These are phyloP conservation scores for Gamsiella multidivaricata DNA, from an alignment of 192 early-diverging fungal species.

Conservation along the genomic window DNA sequence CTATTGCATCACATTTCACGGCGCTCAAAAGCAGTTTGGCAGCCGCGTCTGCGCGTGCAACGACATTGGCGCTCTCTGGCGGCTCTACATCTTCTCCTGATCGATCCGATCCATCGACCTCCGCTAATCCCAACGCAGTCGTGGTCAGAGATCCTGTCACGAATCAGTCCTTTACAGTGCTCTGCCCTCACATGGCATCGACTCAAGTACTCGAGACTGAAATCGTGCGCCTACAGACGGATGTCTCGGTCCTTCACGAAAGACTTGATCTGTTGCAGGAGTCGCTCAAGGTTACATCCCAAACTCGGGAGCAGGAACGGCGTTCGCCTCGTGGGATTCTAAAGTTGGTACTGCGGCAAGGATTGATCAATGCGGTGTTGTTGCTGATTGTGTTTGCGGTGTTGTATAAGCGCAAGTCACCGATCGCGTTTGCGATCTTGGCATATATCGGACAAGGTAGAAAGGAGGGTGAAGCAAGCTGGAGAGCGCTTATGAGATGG, in stretches of 20 bases:
- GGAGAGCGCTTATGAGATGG: conserved; percentile 47
- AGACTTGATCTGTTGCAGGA: conserved; percentile 42
- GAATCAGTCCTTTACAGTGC: conserved; percentile 25
- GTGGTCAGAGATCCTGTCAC: conserved; percentile 34
- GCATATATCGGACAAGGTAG: conserved; percentile 35
- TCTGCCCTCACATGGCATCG: conserved; percentile 30
- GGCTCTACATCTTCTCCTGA: conserved; percentile 8
- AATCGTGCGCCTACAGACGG: conserved; percentile 35
- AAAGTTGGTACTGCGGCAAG: conserved; percentile 39
- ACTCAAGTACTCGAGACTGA: conserved; percentile 29
- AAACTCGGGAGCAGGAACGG: conserved; percentile 28
- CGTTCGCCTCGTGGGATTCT: conserved; percentile 32
- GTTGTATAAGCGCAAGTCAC: conserved; percentile 40
- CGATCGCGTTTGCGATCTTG: conserved; percentile 50
- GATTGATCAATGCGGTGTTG: conserved; percentile 41
- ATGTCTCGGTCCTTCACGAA: conserved; percentile 47
- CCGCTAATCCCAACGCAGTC: conserved; percentile 17
- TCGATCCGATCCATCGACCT: no score
- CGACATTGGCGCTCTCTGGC: conserved; percentile 29
- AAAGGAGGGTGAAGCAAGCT: conserved; percentile 43
- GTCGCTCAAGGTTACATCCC: conserved; percentile 40
- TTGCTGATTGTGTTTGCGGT: conserved; percentile 49
- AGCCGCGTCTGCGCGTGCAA: conserved; percentile 36
- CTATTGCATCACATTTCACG: conserved; percentile 30
- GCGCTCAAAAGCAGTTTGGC: conserved; percentile 37